These are phyloP conservation scores for Amorphotheca resinae DNA, from an alignment of 495 filamentous ascomycete genomes.

Conservation along the genomic window DNA sequence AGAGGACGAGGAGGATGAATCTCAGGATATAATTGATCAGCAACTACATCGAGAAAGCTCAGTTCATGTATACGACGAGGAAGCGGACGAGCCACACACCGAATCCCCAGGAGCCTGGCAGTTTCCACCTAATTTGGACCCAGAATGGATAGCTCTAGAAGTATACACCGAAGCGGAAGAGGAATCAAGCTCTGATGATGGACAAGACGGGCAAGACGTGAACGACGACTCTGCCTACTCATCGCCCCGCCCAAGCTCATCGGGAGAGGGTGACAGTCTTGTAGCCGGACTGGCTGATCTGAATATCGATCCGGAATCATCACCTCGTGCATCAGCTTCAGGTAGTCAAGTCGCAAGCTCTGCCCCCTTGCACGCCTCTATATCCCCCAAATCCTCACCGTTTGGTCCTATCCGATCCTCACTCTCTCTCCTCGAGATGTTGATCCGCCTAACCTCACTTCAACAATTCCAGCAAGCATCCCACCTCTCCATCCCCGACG, in stretches of 20 bases:
- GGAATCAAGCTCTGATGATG: constrained; percentile 25
- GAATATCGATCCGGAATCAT: constrained; percentile 14
- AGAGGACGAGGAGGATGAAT: constrained; percentile 29
- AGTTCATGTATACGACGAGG: constrained; percentile 6
- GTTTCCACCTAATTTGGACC: constrained; percentile 70
- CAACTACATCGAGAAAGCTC: constrained; percentile 46
- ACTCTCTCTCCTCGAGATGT: constrained; percentile 85
- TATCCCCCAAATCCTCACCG: constrained; percentile 19
- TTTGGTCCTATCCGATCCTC: constrained; percentile 57
- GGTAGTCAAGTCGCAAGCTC: constrained; percentile 8
- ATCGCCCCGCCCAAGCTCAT: constrained; percentile 18
- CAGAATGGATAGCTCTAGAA: constrained; percentile 93
- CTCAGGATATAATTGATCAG: constrained; percentile 53
- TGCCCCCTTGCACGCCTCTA: constrained; percentile 15
- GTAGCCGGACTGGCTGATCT: constrained; percentile 6
- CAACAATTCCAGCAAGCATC: constrained; percentile 94
- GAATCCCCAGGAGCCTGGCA: constrained; percentile 34
- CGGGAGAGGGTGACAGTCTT: constrained; percentile 3
- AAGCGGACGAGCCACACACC: neutral
- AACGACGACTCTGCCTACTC: constrained; percentile 16
- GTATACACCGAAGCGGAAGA: constrained; percentile 57
- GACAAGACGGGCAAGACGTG: constrained; percentile 23
- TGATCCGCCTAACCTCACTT: constrained; percentile 83
- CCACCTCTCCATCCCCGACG: constrained; percentile 88
- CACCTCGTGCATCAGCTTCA: constrained; percentile 15